Conservation (phyloP, 768 basidiomycete genomes). For the Boletus eberwhitei region DNA sequence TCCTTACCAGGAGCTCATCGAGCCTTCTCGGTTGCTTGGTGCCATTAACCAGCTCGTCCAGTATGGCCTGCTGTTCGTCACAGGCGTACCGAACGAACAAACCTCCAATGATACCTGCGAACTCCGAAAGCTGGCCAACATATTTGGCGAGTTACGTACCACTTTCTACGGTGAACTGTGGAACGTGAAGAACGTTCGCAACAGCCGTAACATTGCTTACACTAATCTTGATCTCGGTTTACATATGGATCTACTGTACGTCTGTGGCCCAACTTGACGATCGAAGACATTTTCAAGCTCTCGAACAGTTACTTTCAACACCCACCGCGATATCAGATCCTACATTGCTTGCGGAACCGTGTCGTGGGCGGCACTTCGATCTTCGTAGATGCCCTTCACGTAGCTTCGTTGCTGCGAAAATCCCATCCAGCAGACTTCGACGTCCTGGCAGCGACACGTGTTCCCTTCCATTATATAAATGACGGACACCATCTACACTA, state of each 20-base stretch:
- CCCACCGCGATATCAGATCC: conserved; percentile 88
- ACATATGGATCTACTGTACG: conserved; percentile 91
- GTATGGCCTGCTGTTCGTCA: conserved; percentile 73
- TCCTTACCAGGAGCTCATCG: conserved; percentile 48
- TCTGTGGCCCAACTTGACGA: conserved; percentile 6
- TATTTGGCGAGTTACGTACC: conserved; percentile 71
- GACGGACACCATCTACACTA: conserved; percentile 79
- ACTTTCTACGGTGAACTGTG: conserved; percentile 91
- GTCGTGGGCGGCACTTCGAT: conserved; percentile 81
- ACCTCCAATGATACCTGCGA: conserved; percentile 65
- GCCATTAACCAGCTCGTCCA: conserved; percentile 68
- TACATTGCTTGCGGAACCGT: conserved; percentile 86
- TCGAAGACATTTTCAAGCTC: conserved; percentile 1
- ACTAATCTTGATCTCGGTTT: conserved; percentile 85
- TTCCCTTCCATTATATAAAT: conserved; percentile 91
- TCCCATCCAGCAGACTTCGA: conserved; percentile 51
- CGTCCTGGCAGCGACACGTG: conserved; percentile 55
- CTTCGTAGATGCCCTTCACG: conserved; percentile 79
- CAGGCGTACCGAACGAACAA: conserved; percentile 60
- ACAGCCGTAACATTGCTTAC: conserved; percentile 91
- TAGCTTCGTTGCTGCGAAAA: conserved; percentile 51
- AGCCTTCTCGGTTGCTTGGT: conserved; percentile 43
- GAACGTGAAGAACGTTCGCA: conserved; percentile 75
- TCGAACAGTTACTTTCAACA: conserved; percentile 76
- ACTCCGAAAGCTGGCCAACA: conserved; percentile 57